Conservation (phyloP, 768 basidiomycete genomes). For the Coprinopsis cinerea region DNA sequence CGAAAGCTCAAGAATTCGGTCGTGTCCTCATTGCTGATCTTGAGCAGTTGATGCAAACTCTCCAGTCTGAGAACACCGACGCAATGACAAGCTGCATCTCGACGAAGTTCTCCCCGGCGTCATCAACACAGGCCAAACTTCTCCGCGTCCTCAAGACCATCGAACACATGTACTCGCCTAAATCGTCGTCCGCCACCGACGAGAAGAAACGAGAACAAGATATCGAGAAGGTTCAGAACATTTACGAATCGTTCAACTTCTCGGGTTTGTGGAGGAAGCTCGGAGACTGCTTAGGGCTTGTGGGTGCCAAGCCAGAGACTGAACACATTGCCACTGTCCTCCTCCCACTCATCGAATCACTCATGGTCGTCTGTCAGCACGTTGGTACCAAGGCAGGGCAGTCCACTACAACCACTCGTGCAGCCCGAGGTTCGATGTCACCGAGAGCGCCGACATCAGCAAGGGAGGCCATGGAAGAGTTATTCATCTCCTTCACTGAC, state of each 20-base stretch:
- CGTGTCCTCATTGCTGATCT: constrained; percentile 69
- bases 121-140: constrained; percentile 94
- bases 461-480: constrained; percentile 77
- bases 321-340: constrained; percentile 91
- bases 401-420: constrained; percentile 35
- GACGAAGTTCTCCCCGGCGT: constrained; percentile 88
- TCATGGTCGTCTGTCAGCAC: constrained; percentile 99
- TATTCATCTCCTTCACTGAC: constrained; percentile 92
- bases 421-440: constrained; percentile 59
- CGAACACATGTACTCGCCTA: constrained; percentile 89
- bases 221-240: constrained; percentile 75
- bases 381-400: constrained; percentile 61
- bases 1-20: constrained; percentile 86
- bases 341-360: constrained; percentile 88
- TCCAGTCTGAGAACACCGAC: constrained; percentile 52
- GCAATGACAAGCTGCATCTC: constrained; percentile 64
- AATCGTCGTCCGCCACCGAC: constrained; percentile 25
- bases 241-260: constrained; percentile 91
- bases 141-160: constrained; percentile 94
- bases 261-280: constrained; percentile 83
- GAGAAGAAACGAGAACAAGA: constrained; percentile 36
- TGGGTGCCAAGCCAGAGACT: constrained; percentile 74
- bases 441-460: constrained; percentile 65
- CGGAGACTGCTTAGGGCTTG: constrained; percentile 80
- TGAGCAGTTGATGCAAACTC: constrained; percentile 61